Percentiles rank a stretch among this genome's conserved stretches.
Conservation (phyloP, 1,284 basidiomycete species). For the Schizophyllum amplum region DNA sequence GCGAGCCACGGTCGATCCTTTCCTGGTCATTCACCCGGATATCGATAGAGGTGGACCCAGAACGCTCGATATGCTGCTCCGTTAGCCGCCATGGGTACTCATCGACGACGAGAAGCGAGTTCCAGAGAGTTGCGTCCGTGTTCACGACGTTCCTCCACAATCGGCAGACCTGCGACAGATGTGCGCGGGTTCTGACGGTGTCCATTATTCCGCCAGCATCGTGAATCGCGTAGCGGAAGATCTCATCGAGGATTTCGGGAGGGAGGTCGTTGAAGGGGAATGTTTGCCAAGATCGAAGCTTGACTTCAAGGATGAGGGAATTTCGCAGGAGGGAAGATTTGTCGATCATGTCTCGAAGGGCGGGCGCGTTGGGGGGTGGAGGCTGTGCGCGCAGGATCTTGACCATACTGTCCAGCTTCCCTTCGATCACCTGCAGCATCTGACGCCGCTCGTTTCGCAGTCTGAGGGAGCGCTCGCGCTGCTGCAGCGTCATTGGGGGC, state of each 20-base stretch:
- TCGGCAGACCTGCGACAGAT: slow-evolving; percentile 47
- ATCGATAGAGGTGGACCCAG: slow-evolving; percentile 41
- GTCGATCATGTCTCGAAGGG: background rate
- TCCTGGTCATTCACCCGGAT: slow-evolving; percentile 32
- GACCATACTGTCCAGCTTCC: too few species aligned
- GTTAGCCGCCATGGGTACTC: slow-evolving; percentile 35
- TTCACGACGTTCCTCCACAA: slow-evolving; percentile 42
- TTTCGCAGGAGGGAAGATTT: background rate
- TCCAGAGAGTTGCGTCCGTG: slow-evolving; percentile 45
- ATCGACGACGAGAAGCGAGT: slow-evolving; percentile 47
- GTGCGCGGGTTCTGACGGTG: slow-evolving; percentile 28
- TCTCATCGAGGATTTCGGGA: slow-evolving; percentile 48
- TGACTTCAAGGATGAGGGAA: background rate
- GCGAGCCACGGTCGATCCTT: slow-evolving; percentile 19
- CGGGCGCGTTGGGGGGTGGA: background rate
- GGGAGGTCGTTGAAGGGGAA: slow-evolving; percentile 55
- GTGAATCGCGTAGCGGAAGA: slow-evolving; percentile 49
- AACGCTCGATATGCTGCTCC: slow-evolving; percentile 42
- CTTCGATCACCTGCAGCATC: too few species aligned
- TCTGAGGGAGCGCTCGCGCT: too few species aligned
- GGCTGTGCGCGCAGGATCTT: background rate
- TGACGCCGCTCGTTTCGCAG: too few species aligned
- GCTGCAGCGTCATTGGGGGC: too few species aligned
- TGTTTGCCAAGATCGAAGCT: slow-evolving; percentile 24
- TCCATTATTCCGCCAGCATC: slow-evolving; percentile 14